A percentile compares a stretch with the other conserved stretches of the same genome.
phyloP scores from a whole-genome alignment of 1,284 basidiomycete species.

The Polyporus tsugae region DNA sequence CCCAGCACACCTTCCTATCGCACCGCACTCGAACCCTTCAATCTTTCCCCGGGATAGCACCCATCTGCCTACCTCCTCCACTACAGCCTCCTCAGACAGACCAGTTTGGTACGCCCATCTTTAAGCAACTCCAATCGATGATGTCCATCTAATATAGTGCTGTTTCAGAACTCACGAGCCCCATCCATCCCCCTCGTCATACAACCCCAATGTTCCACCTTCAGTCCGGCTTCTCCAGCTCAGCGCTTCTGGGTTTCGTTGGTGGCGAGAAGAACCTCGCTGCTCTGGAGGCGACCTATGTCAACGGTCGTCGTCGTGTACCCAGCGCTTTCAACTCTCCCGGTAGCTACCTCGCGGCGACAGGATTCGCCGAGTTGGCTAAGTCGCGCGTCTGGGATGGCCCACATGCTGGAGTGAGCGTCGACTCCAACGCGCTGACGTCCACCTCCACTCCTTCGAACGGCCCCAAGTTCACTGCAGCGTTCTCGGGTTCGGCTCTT shows the following conservation, averaged over 20 bases:
- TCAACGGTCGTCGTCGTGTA: slow-evolving; percentile 19
- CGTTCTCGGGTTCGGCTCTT: slow-evolving; percentile 25
- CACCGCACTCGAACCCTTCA: neutral
- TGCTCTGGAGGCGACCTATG: slow-evolving; percentile 17
- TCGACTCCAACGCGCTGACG: slow-evolving; percentile 21
- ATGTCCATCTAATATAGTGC: neutral
- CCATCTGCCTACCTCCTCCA: neutral
- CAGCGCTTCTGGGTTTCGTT: slow-evolving; percentile 24
- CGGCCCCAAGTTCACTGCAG: slow-evolving; percentile 28
- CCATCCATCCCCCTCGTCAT: neutral
- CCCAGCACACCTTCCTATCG: neutral
- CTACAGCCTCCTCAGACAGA: neutral
- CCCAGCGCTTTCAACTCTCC: slow-evolving; percentile 27
- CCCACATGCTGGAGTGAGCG: slow-evolving; percentile 24
- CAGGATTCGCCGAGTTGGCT: slow-evolving; percentile 10
- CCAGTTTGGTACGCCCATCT: neutral
- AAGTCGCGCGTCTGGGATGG: slow-evolving; percentile 30
- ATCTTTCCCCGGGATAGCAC: neutral
- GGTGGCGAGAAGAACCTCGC: slow-evolving; percentile 22
- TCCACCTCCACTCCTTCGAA: neutral
- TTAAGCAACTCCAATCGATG: neutral
- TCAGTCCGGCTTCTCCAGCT: slow-evolving; percentile 9
- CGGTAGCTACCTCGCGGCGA: slow-evolving; percentile 25
- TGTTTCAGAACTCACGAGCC: neutral
- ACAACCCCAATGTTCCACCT: neutral